Evolutionary conservation across 495 filamentous ascomycete genomes (phyloP).

Genomic region (Gamarada debralockiae): DNA sequence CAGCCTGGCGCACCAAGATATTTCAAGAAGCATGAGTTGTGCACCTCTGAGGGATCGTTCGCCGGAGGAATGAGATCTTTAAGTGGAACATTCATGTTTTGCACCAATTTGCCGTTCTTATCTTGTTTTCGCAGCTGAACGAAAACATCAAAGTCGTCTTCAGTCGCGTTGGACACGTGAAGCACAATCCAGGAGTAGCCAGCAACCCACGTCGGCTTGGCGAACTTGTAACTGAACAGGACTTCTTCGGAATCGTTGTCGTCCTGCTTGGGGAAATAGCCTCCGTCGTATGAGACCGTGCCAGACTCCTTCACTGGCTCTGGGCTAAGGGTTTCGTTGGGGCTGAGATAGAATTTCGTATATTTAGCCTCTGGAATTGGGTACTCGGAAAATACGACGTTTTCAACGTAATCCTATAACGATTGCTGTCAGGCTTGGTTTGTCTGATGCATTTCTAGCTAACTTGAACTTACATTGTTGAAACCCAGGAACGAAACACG

Average conservation of each 20-base stretch:
- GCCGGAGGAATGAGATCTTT: neutral
- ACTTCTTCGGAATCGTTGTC: neutral
- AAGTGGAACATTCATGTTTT: constrained; percentile 34
- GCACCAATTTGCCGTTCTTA: constrained; percentile 30
- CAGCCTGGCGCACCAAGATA: constrained; percentile 32
- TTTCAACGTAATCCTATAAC: too few species aligned
- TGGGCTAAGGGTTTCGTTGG: neutral
- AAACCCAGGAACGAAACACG: constrained; percentile 33
- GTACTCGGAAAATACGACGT: too few species aligned
- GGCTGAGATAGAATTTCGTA: neutral
- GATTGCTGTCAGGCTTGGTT: neutral
- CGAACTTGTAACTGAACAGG: constrained; percentile 22
- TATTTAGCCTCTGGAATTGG: neutral
- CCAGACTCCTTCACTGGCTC: neutral
- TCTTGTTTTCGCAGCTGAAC: constrained; percentile 36
- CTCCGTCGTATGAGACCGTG: neutral
- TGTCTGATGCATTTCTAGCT: too few species aligned
- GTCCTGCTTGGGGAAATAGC: neutral
- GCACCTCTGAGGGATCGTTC: too few species aligned
- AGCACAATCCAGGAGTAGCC: constrained; percentile 16
- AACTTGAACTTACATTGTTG: constrained; percentile 1
- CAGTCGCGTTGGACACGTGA: constrained; percentile 36
- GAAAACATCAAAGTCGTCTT: constrained; percentile 38
- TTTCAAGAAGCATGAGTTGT: too few species aligned
- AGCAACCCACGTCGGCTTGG: constrained; percentile 31